Base-by-base conservation (phyloP, 169 alveolate species). In the Cryptosporidium ryanae region DNA sequence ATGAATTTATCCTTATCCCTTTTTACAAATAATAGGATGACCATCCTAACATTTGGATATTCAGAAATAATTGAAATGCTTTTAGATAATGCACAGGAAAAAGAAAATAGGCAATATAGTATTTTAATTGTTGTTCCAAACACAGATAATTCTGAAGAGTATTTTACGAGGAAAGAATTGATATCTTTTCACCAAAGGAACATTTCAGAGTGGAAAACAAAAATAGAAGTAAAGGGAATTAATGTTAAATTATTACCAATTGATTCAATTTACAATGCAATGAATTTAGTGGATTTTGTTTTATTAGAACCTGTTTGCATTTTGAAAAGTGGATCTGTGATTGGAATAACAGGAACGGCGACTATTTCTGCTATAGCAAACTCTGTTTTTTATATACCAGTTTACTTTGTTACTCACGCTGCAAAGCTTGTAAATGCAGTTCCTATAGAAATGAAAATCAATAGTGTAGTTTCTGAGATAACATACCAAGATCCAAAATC, bases 271-370 rank as follows among this genome's bases (percentile, higher is more conserved):
- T 76, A 76, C 32, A 76, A 76, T 76, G 87, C 71, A 38, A 76
- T 76, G 70, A 76, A 55, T 59, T 27, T 55, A 7, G 87, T 76
- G 18, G 87, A 76, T 8, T 76, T 76, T 44, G 87, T 76, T 6
- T 59, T 76, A 59, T 17, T 76, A 34, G 43, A 27, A 23, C 13
- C 34, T 2, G 87, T 57, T 15, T 76, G 87, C 27, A 25, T 76
- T 44, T 48, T 76, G 15, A 71, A 76, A 61, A 76, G 44, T 44
- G 87, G 87, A 12, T 55, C 87, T 5, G 71, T 55, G 15, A 46
- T 61, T 10, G 87, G 76, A n/a, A 59, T 76, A 13, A 57, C 76
- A 18, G 87, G 87, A 32, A 76, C 87, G 18, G 87, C 87, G 31
- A 23, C 34, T 7, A 59, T 76, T 5, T 59, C 87, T n/a, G 57